Base-by-base conservation (phyloP, 148 eudicot genomes). In the Silene conica region DNA sequence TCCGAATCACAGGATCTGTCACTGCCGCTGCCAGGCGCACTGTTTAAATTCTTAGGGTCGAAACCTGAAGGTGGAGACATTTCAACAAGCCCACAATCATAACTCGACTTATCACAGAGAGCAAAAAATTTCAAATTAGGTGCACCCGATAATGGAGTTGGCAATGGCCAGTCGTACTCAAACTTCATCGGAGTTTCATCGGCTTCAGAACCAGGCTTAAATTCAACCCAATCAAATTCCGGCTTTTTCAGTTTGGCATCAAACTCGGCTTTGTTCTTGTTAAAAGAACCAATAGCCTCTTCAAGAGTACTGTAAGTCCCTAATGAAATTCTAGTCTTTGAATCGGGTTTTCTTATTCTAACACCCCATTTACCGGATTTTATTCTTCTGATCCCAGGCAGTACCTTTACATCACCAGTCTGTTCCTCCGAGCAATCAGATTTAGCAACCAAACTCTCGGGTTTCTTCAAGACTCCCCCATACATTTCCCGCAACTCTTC, bases 61-160 rank as follows among this genome's bases (percentile, higher is more conserved):
- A 73, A 61, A 45, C 4, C 46, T 23, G 60, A 25, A 23, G 28
- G 48, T 0, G 28, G 55, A 6, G 67, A 48, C 59, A 59, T 6
- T 12, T 72, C 28, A 63, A 55, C 71, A 21, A 77, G 9, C 80
- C 6, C 65, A 22, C 25, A 8, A 10, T 23, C 55, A 50, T 12
- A 3, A 14, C 13, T 10, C 13, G 1, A 8, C 14, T 10, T 15
- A 13, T 25, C 67, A 25, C 5, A 3, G 55, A 50, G 14, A 13
- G n/a, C 45, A 63, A 28, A 1, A 2, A 0, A 28, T 41, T 31
- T 31, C 67, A 63, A 28, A 31, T 50, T 15, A 50, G 2, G 55
- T 50, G 55, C 55, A 50, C 0, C 16, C 16, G 3, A 50, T 50
- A 50, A 50, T 12, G 55, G 4, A 50, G 55, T 50, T 50, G 55